Conservation (phyloP, 1,139 yeast species). For the Casaregolazyma suthepensis region DNA sequence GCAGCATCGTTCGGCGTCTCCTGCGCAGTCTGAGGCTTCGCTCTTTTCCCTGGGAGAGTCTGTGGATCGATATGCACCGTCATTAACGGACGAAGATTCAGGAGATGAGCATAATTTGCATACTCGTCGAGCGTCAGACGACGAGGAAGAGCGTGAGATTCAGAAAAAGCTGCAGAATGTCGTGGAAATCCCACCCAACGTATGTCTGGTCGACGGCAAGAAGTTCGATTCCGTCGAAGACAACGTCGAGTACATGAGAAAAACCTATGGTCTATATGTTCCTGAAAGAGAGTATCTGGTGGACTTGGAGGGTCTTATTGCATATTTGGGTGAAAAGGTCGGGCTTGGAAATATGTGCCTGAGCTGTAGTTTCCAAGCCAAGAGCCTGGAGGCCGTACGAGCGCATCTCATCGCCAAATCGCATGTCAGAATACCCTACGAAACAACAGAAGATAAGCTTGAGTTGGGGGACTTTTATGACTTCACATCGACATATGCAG, state of each 20-base stretch:
- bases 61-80: conserved; percentile 29
- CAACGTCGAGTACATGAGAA: conserved; percentile 71
- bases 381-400: conserved; percentile 75
- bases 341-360: conserved; percentile 84
- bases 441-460: conserved; percentile 69
- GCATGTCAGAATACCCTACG: conserved; percentile 88
- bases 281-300: conserved; percentile 72
- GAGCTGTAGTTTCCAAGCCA: conserved; percentile 78
- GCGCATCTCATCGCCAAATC: conserved; percentile 84
- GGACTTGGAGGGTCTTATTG: conserved; percentile 65
- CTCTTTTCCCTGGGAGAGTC: conserved; percentile 64
- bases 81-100: conserved; percentile 27
- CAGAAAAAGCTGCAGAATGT: conserved; percentile 38
- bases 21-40: conserved; percentile 23
- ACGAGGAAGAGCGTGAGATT: conserved; percentile 32
- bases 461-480: conserved; percentile 83
- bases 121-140: conserved; percentile 16
- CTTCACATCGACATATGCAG: conserved; percentile 59
- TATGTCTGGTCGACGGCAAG: conserved; percentile 73
- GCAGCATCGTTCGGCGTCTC: conserved; percentile 18
- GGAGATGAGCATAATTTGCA: conserved; percentile 1
- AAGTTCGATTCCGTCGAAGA: conserved; percentile 47
- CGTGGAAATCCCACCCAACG: conserved; percentile 58
- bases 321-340: conserved; percentile 73
- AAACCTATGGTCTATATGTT: conserved; percentile 71